Evolutionary conservation across 139 green algal species (phyloP).

Genomic region (Zygnema cylindricum): DNA sequence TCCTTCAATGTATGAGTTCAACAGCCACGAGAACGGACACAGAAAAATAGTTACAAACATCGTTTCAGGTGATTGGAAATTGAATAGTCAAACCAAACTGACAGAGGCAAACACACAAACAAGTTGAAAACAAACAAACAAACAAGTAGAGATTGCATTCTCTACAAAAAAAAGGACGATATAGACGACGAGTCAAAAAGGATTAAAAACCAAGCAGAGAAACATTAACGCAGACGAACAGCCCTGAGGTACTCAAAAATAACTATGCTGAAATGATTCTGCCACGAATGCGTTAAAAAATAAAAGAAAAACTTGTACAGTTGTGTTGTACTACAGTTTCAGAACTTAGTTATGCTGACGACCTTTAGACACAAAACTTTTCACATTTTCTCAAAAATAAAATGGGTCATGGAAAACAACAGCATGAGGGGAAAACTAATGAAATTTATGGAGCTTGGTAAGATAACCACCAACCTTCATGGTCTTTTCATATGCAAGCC

Average conservation of each 20-base stretch:
- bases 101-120: neutral
- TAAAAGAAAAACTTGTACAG: neutral
- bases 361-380: neutral
- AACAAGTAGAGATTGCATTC: no score
- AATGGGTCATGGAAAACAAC: constrained; percentile 1
- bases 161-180: no score
- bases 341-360: no score
- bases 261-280: no score
- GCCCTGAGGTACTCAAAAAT: no score
- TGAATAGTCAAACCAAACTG: neutral
- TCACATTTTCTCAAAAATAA: neutral
- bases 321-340: neutral
- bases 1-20: neutral
- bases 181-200: no score
- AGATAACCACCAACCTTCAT: constrained; percentile 2
- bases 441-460: neutral
- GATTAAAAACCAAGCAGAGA: no score
- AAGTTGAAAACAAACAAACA: neutral
- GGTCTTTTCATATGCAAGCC: constrained; percentile 46
- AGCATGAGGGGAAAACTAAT: constrained; percentile 6
- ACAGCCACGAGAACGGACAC: no score
- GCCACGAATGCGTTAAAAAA: no score
- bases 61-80: neutral
- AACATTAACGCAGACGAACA: no score
- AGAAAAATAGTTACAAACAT: constrained; percentile 1